phyloP scores from a whole-genome alignment of 2,329 filamentous ascomycete genomes.

The Dryadomyces sulphureus region DNA sequence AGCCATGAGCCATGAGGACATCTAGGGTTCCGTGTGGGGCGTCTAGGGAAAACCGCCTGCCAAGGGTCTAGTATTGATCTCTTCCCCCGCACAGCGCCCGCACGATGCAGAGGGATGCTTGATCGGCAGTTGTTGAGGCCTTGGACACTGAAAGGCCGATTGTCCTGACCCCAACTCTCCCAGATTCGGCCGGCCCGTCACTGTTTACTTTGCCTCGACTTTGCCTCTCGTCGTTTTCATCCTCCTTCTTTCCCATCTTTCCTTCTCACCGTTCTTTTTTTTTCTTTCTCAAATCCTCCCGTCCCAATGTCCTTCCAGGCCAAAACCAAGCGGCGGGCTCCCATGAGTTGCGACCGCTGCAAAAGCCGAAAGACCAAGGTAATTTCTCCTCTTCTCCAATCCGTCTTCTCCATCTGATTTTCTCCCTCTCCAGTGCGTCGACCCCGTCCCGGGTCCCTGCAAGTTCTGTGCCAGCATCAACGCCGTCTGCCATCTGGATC shows the following conservation, averaged over 20 bases:
- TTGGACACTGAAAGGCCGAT: not conserved
- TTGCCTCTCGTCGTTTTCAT: no score
- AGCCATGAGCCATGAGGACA: not conserved
- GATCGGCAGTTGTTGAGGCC: slow-evolving; percentile 19
- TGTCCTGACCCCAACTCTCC: no score
- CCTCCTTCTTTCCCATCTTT: no score
- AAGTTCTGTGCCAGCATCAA: slow-evolving; percentile 16
- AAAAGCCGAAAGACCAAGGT: slow-evolving; percentile 17
- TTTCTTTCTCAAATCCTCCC: not conserved
- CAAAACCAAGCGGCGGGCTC: slow-evolving; percentile 12
- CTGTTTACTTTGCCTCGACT: no score
- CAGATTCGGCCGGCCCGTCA: no score
- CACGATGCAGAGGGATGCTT: slow-evolving; percentile 21
- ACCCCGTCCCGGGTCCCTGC: slow-evolving; percentile 15
- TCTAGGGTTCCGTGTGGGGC: not conserved
- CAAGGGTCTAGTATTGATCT: not conserved
- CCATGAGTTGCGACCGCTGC: slow-evolving; percentile 18
- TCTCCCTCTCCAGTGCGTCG: slow-evolving; percentile 6
- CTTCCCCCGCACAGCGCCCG: not conserved
- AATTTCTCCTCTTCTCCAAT: not conserved
- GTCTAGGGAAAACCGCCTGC: not conserved
- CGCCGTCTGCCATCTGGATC: slow-evolving; percentile 14
- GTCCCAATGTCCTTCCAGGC: not conserved
- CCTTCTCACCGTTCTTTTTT: not conserved
- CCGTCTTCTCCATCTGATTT: no score